phyloP scores from a whole-genome alignment of 768 basidiomycete genomes.

The Hortiboletus campestris region DNA sequence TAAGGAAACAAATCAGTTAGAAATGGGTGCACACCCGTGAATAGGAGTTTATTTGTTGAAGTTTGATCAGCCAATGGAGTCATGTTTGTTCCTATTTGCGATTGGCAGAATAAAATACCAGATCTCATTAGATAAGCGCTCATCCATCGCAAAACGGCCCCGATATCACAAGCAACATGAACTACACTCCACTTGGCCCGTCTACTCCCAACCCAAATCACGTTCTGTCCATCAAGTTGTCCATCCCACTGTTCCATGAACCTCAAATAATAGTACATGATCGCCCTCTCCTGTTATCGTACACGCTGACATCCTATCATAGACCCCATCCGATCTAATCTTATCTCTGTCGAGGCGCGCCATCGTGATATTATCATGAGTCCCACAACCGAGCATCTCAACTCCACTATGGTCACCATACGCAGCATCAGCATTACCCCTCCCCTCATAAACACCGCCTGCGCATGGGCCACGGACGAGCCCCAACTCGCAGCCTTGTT shows the following conservation, averaged over 20 bases:
- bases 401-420: slow-evolving; percentile 51
- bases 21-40: no score
- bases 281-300: not conserved
- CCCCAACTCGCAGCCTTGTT: slow-evolving; percentile 65
- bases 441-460: slow-evolving; percentile 74
- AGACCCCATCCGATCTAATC: slow-evolving; percentile 13
- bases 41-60: no score
- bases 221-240: no score
- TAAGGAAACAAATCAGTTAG: no score
- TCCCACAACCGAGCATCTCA: not conserved
- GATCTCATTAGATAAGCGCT: no score
- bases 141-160: no score
- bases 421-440: slow-evolving; percentile 57
- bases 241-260: slow-evolving; percentile 41
- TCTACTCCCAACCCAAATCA: no score
- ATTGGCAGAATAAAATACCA: no score
- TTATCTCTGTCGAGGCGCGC: slow-evolving; percentile 2
- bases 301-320: not conserved
- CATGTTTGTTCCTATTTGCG: no score
- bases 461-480: slow-evolving; percentile 75
- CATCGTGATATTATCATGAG: not conserved
- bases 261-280: slow-evolving; percentile 72
- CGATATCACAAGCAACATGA: no score
- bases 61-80: no score
- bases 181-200: no score